Evolutionary conservation across 306 rosid genomes (phyloP), one percentile per base, ranked within the genome.

Genomic region (Pyrus pyrifolia): DNA sequence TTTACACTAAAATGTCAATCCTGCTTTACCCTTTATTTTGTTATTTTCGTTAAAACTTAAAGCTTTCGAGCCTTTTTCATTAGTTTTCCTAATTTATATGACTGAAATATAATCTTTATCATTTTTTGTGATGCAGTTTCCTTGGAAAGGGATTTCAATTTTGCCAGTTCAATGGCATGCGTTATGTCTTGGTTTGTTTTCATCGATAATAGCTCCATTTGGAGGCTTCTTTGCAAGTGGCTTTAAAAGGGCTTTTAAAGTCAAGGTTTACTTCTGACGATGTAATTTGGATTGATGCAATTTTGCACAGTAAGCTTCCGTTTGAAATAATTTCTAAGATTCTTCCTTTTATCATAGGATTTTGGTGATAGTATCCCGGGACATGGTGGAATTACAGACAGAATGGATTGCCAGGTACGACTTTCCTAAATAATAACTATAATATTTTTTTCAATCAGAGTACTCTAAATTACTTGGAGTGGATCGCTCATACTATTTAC

Each of bases 191-290:
- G 99, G 99, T 59, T 88, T 92, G 84, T 96, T 96, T 89, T 92
- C 99, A 75, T 92, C 97, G 59, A 88, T 96, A 69, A 92, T 96
- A 71, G 99, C 99, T 76, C 99, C 99, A 74, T 96, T 96, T 75
- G 99, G 99, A 69, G 99, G 99, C 78, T 96, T 96, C 96, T 93
- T 96, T 86, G 99, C 99, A 4, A 96, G 99, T 84, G 99, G 99
- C 51, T 96, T 96, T 78, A 96, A 96, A 85, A 89, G 99, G 85
- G 99, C 99, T 81, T 96, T 96, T 72, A 92, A 96, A 84, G 85
- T 91, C 84, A 96, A 96, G 98, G 99, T 96, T 30, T 75, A 72
- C 60, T 71, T 29, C 75, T 25, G 40, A 57, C 49, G 19, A 81
- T 73, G 35, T 75, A 21, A 66, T 70, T 33, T 71, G 33, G 40